A percentile compares a stretch with the other conserved stretches of the same genome.
Conservation (phyloP, 1,284 basidiomycete species). For the Trametes hirsuta region DNA sequence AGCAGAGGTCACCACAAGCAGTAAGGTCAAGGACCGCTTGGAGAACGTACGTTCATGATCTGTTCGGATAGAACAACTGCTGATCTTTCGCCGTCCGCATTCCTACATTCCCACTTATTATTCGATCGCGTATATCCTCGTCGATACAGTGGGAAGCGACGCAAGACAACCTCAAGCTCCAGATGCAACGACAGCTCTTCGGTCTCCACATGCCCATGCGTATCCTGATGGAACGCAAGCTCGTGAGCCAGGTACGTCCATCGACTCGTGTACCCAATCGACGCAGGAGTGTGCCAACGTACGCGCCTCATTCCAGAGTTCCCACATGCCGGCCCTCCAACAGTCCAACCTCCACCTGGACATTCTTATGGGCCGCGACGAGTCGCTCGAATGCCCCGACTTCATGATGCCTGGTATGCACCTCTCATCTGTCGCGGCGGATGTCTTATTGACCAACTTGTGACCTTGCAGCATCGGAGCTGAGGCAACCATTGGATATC, state of each 20-base stretch:
- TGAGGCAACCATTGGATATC: slow-evolving; percentile 55
- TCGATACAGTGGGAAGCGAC: slow-evolving; percentile 85
- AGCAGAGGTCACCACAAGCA: slow-evolving; percentile 62
- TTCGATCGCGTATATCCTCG: background rate
- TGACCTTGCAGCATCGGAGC: slow-evolving; percentile 51
- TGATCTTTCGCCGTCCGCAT: background rate
- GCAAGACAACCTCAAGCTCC: slow-evolving; percentile 87
- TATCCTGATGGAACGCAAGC: slow-evolving; percentile 91
- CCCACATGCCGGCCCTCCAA: slow-evolving; percentile 63
- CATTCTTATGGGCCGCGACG: slow-evolving; percentile 90
- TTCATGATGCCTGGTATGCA: slow-evolving; percentile 51
- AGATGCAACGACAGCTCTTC: slow-evolving; percentile 82
- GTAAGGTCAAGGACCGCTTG: slow-evolving; percentile 62
- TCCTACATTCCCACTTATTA: background rate
- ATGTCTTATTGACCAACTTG: too few species aligned
- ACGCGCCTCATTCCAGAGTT: slow-evolving; percentile 44
- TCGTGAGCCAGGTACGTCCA: slow-evolving; percentile 71
- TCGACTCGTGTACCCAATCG: background rate
- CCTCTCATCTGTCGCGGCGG: background rate
- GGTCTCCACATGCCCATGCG: slow-evolving; percentile 91
- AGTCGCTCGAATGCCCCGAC: slow-evolving; percentile 59
- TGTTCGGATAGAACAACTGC: background rate
- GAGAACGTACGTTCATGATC: slow-evolving; percentile 57
- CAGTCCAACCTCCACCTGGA: slow-evolving; percentile 86
- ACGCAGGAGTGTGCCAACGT: slow-evolving; percentile 5